These are phyloP conservation scores for Grosmannia clavigera DNA, from an alignment of 2,329 filamentous ascomycete species.

Conservation along the genomic window DNA sequence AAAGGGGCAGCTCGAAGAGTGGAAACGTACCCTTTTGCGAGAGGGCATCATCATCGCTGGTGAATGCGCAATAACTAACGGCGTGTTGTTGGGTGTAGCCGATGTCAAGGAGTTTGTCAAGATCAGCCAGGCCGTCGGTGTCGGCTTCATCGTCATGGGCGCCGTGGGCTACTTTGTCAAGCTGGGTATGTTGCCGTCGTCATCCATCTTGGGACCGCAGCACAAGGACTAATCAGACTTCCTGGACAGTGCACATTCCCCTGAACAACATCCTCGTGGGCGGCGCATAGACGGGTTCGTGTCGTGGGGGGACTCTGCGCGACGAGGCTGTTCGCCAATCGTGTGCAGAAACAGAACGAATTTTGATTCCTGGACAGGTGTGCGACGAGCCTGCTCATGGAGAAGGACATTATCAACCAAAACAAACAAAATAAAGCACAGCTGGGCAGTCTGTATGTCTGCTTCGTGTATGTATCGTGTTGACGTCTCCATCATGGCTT, in stretches of 20 bases:
- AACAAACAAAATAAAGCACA: background rate
- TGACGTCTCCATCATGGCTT: background rate
- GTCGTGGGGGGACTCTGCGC: background rate
- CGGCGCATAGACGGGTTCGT: slow-evolving; percentile 37
- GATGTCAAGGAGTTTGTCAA: slow-evolving; percentile 43
- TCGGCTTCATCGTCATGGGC: slow-evolving; percentile 60
- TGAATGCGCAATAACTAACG: background rate
- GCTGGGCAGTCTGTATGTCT: background rate
- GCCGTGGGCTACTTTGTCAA: slow-evolving; percentile 60
- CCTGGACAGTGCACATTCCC: slow-evolving; percentile 47
- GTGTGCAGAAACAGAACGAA: background rate
- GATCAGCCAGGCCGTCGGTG: slow-evolving; percentile 45
- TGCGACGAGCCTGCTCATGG: background rate
- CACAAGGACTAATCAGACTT: background rate
- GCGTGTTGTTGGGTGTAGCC: slow-evolving; percentile 18
- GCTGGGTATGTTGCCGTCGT: slow-evolving; percentile 38
- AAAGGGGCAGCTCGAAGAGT: background rate
- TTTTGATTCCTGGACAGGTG: background rate
- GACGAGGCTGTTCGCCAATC: background rate
- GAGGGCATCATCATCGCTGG: background rate
- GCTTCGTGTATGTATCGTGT: background rate
- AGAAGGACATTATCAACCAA: background rate
- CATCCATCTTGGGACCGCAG: background rate
- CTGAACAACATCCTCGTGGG: slow-evolving; percentile 60
- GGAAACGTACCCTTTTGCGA: background rate